Conservation (phyloP, 345 rosid genomes). For the Pugionium dolabratum region DNA sequence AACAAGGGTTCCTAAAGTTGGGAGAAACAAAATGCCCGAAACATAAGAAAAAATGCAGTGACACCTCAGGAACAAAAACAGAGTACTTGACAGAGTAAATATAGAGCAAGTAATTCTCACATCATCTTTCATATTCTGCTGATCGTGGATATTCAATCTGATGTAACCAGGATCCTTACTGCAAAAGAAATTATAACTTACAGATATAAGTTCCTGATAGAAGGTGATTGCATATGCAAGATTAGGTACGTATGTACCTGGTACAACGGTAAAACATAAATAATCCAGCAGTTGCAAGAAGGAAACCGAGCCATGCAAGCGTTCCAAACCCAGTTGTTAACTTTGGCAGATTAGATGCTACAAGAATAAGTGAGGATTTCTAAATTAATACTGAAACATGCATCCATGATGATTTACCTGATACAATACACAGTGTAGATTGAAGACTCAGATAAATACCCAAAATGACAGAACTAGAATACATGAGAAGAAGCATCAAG, state of each 20-base stretch:
- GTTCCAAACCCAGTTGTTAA: slow-evolving; percentile 51
- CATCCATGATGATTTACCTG: no score
- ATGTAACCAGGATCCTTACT: slow-evolving; percentile 96
- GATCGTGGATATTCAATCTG: slow-evolving; percentile 74
- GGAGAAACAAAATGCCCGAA: neutral
- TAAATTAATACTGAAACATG: slow-evolving; percentile 8
- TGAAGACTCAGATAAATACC: slow-evolving; percentile 45
- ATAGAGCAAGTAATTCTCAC: slow-evolving; percentile 16
- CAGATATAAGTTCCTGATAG: no score
- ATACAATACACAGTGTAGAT: no score
- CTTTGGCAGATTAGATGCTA: slow-evolving; percentile 57
- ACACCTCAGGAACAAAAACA: slow-evolving; percentile 7
- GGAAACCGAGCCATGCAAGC: slow-evolving; percentile 80
- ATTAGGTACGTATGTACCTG: slow-evolving; percentile 57
- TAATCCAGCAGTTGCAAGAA: slow-evolving; percentile 73
- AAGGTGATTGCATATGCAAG: neutral
- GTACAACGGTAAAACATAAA: slow-evolving; percentile 85
- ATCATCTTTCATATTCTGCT: slow-evolving; percentile 86
- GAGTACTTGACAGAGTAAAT: neutral
- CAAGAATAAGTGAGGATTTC: slow-evolving; percentile 30
- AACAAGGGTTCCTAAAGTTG: slow-evolving; percentile 71
- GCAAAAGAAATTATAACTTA: slow-evolving; percentile 34
- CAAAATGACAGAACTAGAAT: slow-evolving; percentile 64
- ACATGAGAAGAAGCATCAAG: slow-evolving; percentile 59
- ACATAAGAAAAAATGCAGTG: slow-evolving; percentile 13